Conservation (phyloP, 331 rosid genomes). For the Quercus phellos region DNA sequence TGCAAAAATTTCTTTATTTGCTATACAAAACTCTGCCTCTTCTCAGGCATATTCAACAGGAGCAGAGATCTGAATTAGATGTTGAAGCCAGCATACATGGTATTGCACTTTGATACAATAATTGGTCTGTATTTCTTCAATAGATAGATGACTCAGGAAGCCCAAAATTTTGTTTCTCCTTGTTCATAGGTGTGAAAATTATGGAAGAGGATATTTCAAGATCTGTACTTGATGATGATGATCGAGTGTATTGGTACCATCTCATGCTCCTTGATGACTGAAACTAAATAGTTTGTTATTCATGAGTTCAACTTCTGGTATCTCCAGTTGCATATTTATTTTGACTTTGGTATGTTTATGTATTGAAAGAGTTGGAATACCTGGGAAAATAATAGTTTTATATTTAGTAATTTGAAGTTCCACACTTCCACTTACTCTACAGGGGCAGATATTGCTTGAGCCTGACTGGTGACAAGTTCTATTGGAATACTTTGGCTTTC, state of each 20-base stretch:
- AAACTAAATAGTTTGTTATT: conserved; percentile 17
- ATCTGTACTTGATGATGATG: conserved; percentile 46
- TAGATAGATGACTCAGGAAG: conserved; percentile 11
- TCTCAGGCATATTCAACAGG: conserved; percentile 47
- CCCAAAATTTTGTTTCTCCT: conserved; percentile 8
- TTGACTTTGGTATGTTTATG: conserved; percentile 4
- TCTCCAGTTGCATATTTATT: conserved; percentile 7
- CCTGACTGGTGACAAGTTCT: background rate
- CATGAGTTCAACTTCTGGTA: conserved; percentile 13
- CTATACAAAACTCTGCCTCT: conserved; percentile 48
- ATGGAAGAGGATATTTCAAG: conserved; percentile 45
- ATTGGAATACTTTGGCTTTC: background rate
- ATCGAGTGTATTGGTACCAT: conserved; percentile 63
- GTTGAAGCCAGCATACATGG: conserved; percentile 41
- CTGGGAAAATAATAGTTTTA: background rate
- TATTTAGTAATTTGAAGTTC: too few species aligned
- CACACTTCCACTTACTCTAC: too few species aligned
- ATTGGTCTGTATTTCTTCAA: conserved; percentile 2
- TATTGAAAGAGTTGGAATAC: background rate
- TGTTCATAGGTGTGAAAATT: conserved; percentile 37
- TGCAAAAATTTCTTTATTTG: conserved; percentile 49
- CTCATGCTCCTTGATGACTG: conserved; percentile 26
- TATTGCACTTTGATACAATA: conserved; percentile 24
- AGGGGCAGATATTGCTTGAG: background rate
- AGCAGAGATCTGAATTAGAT: conserved; percentile 52